Percentiles rank a stretch among this genome's conserved stretches.
Evolutionary conservation across 257 asterid genomes (phyloP).

Genomic region (Solanum chmielewskii): DNA sequence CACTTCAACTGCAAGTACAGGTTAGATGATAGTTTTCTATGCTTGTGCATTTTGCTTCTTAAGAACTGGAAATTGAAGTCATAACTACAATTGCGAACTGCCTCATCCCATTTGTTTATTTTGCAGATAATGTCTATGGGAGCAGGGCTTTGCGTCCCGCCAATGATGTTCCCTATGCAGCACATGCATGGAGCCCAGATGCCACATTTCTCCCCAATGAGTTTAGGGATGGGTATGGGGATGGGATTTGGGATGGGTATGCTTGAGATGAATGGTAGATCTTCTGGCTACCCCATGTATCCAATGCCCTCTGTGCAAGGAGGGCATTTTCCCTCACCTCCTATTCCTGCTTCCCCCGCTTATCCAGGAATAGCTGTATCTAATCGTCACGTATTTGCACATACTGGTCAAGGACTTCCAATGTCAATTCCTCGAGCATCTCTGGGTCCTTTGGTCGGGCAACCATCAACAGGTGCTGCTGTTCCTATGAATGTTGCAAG

Average conservation of each 20-base stretch:
- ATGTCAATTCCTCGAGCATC: slow-evolving; percentile 33
- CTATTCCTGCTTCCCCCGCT: slow-evolving; percentile 25
- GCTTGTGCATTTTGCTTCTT: not conserved
- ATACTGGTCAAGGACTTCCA: slow-evolving; percentile 49
- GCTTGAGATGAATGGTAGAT: slow-evolving; percentile 55
- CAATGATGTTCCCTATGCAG: slow-evolving; percentile 69
- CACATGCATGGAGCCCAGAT: slow-evolving; percentile 62
- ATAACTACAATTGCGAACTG: not conserved
- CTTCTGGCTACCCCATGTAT: slow-evolving; percentile 42
- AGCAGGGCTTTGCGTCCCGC: slow-evolving; percentile 80
- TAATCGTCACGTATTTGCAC: slow-evolving; percentile 35
- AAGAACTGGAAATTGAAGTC: not conserved
- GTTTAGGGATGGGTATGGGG: slow-evolving; percentile 54
- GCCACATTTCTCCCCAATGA: slow-evolving; percentile 59
- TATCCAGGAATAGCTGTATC: slow-evolving; percentile 46
- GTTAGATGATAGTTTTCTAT: slow-evolving; percentile 27
- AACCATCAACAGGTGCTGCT: slow-evolving; percentile 21
- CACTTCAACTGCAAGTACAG: slow-evolving; percentile 97
- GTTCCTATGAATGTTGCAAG: slow-evolving; percentile 17
- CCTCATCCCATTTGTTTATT: not conserved
- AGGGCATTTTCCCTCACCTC: slow-evolving; percentile 33
- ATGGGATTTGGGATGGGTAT: slow-evolving; percentile 66
- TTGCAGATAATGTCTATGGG: slow-evolving; percentile 94
- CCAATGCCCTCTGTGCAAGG: slow-evolving; percentile 48
- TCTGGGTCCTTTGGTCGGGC: slow-evolving; percentile 28